Percentiles rank a stretch among this genome's conserved stretches.
phyloP scores from a whole-genome alignment of 768 basidiomycete species.

The Melanogaster broomeanus region DNA sequence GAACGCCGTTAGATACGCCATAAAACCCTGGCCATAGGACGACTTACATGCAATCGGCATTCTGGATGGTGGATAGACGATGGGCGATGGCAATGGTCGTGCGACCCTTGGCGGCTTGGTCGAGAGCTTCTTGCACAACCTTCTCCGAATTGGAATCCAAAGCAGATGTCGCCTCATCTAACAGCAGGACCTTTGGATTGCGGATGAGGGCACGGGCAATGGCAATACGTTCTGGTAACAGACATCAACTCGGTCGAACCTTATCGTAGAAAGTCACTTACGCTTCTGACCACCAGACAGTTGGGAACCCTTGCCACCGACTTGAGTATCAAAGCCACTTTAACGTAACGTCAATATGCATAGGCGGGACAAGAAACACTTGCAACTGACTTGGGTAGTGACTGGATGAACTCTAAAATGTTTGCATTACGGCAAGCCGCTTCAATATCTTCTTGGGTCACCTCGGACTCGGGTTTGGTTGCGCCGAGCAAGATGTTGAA shows the following conservation, averaged over 20 bases:
- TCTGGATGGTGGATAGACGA: conserved; percentile 89
- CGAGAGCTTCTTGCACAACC: conserved; percentile 92
- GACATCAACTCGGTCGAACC: not conserved
- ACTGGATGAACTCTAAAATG: conserved; percentile 86
- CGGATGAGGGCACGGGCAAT: conserved; percentile 92
- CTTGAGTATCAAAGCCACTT: conserved; percentile 89
- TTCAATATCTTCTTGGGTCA: conserved; percentile 87
- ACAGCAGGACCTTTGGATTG: conserved; percentile 83
- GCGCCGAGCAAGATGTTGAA: conserved; percentile 92
- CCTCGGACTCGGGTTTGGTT: conserved; percentile 70
- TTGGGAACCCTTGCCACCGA: conserved; percentile 89
- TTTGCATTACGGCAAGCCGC: conserved; percentile 88
- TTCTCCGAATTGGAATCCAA: conserved; percentile 91
- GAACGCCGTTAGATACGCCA: not conserved
- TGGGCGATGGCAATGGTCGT: conserved; percentile 97
- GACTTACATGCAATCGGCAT: conserved; percentile 83
- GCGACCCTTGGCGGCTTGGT: conserved; percentile 87
- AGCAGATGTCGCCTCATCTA: conserved; percentile 91
- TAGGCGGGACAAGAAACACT: not conserved
- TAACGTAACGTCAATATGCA: conserved; percentile 10
- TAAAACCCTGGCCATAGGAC: not conserved
- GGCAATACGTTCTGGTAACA: conserved; percentile 61
- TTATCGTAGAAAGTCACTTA: conserved; percentile 33
- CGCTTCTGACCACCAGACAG: conserved; percentile 89
- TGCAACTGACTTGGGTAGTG: conserved; percentile 69